Evolutionary conservation across 306 rosid species (phyloP).

Genomic region (Lagenaria siceraria): DNA sequence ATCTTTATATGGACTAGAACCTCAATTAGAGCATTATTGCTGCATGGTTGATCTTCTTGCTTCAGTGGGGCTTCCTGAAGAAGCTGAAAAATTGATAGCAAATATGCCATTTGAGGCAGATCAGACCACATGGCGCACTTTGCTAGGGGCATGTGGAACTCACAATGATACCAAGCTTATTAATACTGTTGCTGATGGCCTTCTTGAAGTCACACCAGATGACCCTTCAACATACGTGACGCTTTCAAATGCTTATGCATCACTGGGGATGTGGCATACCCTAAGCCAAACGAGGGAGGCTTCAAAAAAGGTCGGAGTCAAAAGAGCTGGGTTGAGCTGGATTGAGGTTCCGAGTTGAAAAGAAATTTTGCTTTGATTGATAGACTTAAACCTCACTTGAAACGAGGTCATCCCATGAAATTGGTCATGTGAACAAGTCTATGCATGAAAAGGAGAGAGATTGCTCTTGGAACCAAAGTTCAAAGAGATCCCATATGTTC

Average conservation of each 20-base stretch:
- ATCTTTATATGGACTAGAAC: slow-evolving; percentile 36
- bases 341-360: slow-evolving; percentile 52
- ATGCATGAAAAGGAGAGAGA: background rate
- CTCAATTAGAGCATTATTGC: slow-evolving; percentile 52
- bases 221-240: slow-evolving; percentile 63
- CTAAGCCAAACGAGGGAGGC: slow-evolving; percentile 48
- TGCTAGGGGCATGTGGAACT: slow-evolving; percentile 62
- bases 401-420: background rate
- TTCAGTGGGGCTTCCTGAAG: slow-evolving; percentile 50
- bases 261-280: slow-evolving; percentile 69
- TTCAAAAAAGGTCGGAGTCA: slow-evolving; percentile 37
- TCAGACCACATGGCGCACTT: slow-evolving; percentile 55
- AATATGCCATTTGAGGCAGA: slow-evolving; percentile 65
- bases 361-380: background rate
- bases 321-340: slow-evolving; percentile 83
- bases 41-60: slow-evolving; percentile 86
- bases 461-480: background rate
- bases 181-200: slow-evolving; percentile 34
- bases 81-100: slow-evolving; percentile 42
- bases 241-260: slow-evolving; percentile 63
- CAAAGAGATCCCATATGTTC: background rate
- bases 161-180: slow-evolving; percentile 49
- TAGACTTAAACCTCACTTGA: background rate
- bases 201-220: slow-evolving; percentile 42
- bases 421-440: background rate